These are phyloP conservation scores for Pseudoturritis turrita DNA, from an alignment of 345 rosid genomes.

Conservation along the genomic window DNA sequence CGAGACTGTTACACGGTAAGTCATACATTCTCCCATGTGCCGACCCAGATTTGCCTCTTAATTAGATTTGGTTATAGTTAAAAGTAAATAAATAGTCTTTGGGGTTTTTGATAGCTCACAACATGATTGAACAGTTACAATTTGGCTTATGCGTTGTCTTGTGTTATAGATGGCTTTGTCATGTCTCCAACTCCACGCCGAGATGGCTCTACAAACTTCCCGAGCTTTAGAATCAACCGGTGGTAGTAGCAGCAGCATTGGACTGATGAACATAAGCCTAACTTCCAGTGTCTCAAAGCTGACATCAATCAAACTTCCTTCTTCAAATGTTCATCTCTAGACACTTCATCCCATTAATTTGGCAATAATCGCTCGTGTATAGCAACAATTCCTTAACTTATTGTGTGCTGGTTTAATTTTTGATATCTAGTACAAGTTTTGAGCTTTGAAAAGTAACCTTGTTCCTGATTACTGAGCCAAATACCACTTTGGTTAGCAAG, in stretches of 20 bases:
- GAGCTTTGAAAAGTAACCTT: background rate
- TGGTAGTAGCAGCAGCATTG: constrained; percentile 15
- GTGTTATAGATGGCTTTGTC: constrained; percentile 78
- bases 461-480: background rate
- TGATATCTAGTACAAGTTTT: background rate
- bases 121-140: background rate
- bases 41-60: background rate
- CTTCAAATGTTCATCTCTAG: constrained; percentile 27
- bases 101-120: background rate
- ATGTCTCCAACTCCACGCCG: constrained; percentile 83
- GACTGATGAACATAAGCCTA: constrained; percentile 21
- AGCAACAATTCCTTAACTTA: background rate
- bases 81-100: background rate
- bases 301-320: constrained; percentile 32
- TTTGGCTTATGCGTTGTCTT: background rate
- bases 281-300: constrained; percentile 19
- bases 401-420: background rate
- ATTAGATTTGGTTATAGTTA: background rate
- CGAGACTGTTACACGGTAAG: constrained; percentile 84
- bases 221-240: constrained; percentile 56
- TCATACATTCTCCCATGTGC: constrained; percentile 8
- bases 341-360: background rate
- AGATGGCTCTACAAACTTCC: constrained; percentile 92
- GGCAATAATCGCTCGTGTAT: background rate
- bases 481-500: background rate